phyloP scores from a whole-genome alignment of 352 stramenopile species.

The Pythium rishiriense region DNA sequence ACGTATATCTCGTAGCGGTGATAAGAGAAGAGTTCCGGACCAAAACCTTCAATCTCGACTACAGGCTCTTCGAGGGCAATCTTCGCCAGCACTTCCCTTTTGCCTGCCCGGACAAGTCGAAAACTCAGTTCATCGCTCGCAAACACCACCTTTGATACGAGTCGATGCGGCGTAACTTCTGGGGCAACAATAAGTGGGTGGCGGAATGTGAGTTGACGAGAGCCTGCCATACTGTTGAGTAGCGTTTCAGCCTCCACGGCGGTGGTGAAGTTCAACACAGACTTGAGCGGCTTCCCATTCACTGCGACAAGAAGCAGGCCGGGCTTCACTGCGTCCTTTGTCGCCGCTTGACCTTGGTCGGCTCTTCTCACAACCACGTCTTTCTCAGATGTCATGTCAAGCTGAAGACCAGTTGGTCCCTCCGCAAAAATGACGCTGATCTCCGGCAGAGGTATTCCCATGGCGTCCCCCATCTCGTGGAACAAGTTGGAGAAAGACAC shows the following conservation, averaged over 20 bases:
- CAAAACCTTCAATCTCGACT: slow-evolving; percentile 71
- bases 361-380: slow-evolving; percentile 30
- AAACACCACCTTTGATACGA: slow-evolving; percentile 50
- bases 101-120: slow-evolving; percentile 63
- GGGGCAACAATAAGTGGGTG: slow-evolving; percentile 58
- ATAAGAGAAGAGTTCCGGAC: slow-evolving; percentile 77
- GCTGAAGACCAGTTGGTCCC: slow-evolving; percentile 62
- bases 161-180: slow-evolving; percentile 53
- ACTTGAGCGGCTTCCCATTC: slow-evolving; percentile 55
- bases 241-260: slow-evolving; percentile 51
- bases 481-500: slow-evolving; percentile 53
- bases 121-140: slow-evolving; percentile 65
- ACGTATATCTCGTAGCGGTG: slow-evolving; percentile 73
- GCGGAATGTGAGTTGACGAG: slow-evolving; percentile 77
- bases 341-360: slow-evolving; percentile 46
- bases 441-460: slow-evolving; percentile 80
- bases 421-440: slow-evolving; percentile 73
- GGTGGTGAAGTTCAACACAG: slow-evolving; percentile 52
- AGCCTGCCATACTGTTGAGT: slow-evolving; percentile 50
- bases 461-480: slow-evolving; percentile 68
- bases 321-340: slow-evolving; percentile 69
- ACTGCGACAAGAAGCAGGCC: slow-evolving; percentile 76
- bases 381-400: slow-evolving; percentile 46
- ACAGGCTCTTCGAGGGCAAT: slow-evolving; percentile 47
- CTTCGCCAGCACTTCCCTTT: slow-evolving; percentile 63